A percentile compares a stretch with the other conserved stretches of the same genome.
These are phyloP conservation scores for Hypoxylon trugodes DNA, from an alignment of 495 filamentous ascomycete species.

Conservation along the genomic window DNA sequence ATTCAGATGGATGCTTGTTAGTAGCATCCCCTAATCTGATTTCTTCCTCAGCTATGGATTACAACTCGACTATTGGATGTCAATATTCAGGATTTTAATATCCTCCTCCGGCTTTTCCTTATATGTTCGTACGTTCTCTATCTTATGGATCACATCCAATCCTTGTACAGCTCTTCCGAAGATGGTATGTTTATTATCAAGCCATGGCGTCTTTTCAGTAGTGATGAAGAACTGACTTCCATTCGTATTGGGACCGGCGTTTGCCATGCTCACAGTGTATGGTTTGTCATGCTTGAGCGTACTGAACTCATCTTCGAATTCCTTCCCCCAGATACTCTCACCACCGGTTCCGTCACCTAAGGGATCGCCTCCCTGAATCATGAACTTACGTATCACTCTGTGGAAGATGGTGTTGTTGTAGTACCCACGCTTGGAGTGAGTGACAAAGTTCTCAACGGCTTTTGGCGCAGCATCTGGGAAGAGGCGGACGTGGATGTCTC, in stretches of 20 bases:
- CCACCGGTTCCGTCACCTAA: conserved; percentile 95
- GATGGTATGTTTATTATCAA: conserved; percentile 95
- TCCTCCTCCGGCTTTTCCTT: conserved; percentile 98
- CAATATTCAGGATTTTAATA: conserved; percentile 95
- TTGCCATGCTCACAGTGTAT: conserved; percentile 96
- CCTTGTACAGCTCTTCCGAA: conserved; percentile 92
- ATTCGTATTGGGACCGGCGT: conserved; percentile 85
- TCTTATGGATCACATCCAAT: conserved; percentile 94
- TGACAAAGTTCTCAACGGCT: conserved; percentile 98
- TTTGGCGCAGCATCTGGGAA: conserved; percentile 94
- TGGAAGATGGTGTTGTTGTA: conserved; percentile 99
- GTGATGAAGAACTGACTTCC: conserved; percentile 97
- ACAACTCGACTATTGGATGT: conserved; percentile 55
- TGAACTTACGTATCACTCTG: conserved; percentile 96
- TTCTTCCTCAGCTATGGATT: not conserved
- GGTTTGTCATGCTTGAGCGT: conserved; percentile 92
- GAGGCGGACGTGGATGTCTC: conserved; percentile 92
- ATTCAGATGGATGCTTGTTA: too few species aligned
- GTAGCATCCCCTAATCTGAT: not conserved
- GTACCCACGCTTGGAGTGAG: conserved; percentile 85
- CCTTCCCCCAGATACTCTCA: conserved; percentile 94
- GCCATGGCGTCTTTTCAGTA: conserved; percentile 94
- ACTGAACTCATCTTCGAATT: conserved; percentile 96
- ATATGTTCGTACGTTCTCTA: conserved; percentile 89
- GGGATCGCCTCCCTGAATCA: conserved; percentile 95